phyloP scores from a whole-genome alignment of 192 early-diverging fungal genomes.

The Rhizophagus sp. region DNA sequence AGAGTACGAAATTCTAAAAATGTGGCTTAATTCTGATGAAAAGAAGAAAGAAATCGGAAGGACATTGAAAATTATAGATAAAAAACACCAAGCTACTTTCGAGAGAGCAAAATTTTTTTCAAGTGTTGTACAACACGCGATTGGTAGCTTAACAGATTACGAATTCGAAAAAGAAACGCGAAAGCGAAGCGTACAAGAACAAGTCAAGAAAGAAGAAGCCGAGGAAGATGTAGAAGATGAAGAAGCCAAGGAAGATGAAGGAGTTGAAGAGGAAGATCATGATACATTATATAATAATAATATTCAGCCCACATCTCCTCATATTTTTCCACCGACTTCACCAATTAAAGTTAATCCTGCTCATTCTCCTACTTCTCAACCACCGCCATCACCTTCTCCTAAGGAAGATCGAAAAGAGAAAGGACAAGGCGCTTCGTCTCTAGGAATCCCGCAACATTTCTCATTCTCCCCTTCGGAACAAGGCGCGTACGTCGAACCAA shows the following conservation, averaged over 20 bases:
- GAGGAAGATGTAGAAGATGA: too few relatives aligned
- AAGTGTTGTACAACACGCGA: neutral
- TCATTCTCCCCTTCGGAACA: slow-evolving; percentile 22
- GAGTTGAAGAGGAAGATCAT: neutral
- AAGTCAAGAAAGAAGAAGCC: neutral
- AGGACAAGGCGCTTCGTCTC: neutral
- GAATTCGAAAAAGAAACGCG: neutral
- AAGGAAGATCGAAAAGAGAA: neutral
- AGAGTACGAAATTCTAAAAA: too few relatives aligned
- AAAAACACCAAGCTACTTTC: too few relatives aligned
- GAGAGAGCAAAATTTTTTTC: too few relatives aligned
- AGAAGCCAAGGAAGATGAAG: neutral
- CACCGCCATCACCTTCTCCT: too few relatives aligned
- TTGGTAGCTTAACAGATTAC: slow-evolving; percentile 3
- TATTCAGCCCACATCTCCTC: too few relatives aligned
- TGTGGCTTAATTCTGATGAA: too few relatives aligned
- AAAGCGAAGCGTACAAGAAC: neutral
- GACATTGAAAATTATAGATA: too few relatives aligned
- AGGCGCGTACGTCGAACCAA: slow-evolving; percentile 18
- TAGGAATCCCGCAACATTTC: slow-evolving; percentile 20
- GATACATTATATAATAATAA: too few relatives aligned
- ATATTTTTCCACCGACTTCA: neutral
- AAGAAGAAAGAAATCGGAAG: too few relatives aligned
- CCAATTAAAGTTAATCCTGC: too few relatives aligned
- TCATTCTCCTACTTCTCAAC: too few relatives aligned